These are phyloP conservation scores for Trypethelium eluteriae DNA, from an alignment of 495 filamentous ascomycete genomes.

Conservation along the genomic window DNA sequence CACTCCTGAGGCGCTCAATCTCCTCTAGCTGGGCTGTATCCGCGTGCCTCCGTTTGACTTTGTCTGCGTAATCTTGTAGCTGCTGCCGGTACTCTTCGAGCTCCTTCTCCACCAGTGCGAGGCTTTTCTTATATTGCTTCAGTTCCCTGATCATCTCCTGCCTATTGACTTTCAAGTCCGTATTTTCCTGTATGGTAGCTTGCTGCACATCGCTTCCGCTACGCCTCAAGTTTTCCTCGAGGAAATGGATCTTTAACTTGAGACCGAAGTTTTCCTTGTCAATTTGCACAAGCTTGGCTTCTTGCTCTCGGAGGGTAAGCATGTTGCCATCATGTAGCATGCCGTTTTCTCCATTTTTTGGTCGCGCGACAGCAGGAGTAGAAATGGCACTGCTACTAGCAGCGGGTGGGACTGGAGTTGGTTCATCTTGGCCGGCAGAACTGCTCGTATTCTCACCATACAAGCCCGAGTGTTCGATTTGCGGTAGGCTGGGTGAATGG, in stretches of 20 bases:
- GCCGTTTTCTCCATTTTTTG: conserved; percentile 53
- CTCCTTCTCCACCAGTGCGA: conserved; percentile 70
- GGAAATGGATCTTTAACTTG: conserved; percentile 74
- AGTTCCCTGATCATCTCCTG: conserved; percentile 82
- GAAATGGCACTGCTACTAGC: conserved; percentile 65
- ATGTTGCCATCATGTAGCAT: conserved; percentile 75
- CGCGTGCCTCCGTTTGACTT: conserved; percentile 63
- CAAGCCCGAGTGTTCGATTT: conserved; percentile 55
- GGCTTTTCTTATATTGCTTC: conserved; percentile 68
- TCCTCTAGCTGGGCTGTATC: conserved; percentile 55
- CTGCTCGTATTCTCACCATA: conserved; percentile 58
- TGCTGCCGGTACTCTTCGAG: conserved; percentile 70
- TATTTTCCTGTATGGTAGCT: conserved; percentile 82
- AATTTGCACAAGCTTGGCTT: conserved; percentile 84
- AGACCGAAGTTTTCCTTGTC: conserved; percentile 84
- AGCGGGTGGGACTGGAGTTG: conserved; percentile 60
- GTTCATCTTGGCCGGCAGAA: conserved; percentile 45
- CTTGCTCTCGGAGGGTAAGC: conserved; percentile 85
- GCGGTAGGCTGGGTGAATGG: conserved; percentile 41
- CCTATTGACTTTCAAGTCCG: conserved; percentile 85
- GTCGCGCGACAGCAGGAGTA: conserved; percentile 65
- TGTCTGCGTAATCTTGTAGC: conserved; percentile 69
- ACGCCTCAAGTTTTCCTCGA: conserved; percentile 72
- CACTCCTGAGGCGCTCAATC: conserved; percentile 45
- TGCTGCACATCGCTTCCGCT: conserved; percentile 81